Evolutionary conservation across 169 alveolate genomes (phyloP), one percentile per base, ranked within the genome.

Genomic region (Plasmodium relictum): DNA sequence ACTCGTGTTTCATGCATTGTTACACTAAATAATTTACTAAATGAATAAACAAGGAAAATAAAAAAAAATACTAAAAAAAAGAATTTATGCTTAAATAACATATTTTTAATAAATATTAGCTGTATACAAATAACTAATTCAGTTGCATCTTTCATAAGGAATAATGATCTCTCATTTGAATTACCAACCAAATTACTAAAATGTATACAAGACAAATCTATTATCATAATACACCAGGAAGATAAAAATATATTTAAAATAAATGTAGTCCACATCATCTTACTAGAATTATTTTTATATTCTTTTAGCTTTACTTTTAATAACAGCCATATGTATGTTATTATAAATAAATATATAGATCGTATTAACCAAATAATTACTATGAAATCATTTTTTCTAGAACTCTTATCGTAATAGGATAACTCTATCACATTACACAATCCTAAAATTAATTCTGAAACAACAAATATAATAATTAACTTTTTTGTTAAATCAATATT

Each of bases 401-500:
- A 44, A 7, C 88, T 93, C 7, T 78, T 73, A 0, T 89, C 66
- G 44, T 70, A 92, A 68, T 59, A 37, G 22, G 92, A 89, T 63
- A 72, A 63, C 59, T 88, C 94, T 5, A 92, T 80, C 42, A 97
- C 94, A 0, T 97, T 97, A 54, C 95, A 42, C 14, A 93, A 89
- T 31, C 96, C 74, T 66, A 92, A 88, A 24, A 94, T 87, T 18
- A 96, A 50, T 44, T 96, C 95, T 72, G 95, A 97, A 10, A 93
- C 89, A 3, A 96, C 92, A 63, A 95, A 96, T 45, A 96, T 95
- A 56, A 95, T 95, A 68, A 96, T 88, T 20, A 97, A 90, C 71
- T 95, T 96, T 88, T 96, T 98, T n/a, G 95, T 96, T 31, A 96
- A 94, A 65, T 94, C 93, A 41, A 96, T 86, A 54, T 96, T 95